Percentiles rank a stretch among this genome's conserved stretches.
These are phyloP conservation scores for Colletotrichum eremochloae DNA, from an alignment of 2,329 filamentous ascomycete species.

Conservation along the genomic window DNA sequence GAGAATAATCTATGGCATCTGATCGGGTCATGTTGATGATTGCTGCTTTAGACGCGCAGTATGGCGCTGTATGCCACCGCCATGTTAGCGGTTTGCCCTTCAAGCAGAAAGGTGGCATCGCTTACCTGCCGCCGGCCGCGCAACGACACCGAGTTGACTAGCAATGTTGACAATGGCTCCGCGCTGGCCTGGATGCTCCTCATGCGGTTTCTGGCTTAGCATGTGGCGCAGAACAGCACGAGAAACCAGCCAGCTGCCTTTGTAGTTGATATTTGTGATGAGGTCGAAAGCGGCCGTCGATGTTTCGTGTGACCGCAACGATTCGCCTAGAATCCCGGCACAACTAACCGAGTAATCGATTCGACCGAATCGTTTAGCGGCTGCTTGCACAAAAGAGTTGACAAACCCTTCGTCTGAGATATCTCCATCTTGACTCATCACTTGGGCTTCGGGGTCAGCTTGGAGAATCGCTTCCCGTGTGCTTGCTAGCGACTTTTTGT, in stretches of 20 bases:
- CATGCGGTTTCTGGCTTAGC: constrained; percentile 58
- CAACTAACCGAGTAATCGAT: constrained; percentile 70
- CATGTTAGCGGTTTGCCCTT: not conserved
- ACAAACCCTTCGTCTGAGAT: constrained; percentile 62
- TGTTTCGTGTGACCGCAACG: constrained; percentile 61
- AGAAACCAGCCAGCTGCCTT: constrained; percentile 62
- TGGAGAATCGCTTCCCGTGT: constrained; percentile 51
- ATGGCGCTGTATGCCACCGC: constrained; percentile 57
- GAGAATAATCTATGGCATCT: constrained; percentile 69
- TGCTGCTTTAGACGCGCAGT: constrained; percentile 70
- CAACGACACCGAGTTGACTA: constrained; percentile 65
- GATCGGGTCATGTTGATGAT: constrained; percentile 69
- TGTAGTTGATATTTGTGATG: constrained; percentile 68
- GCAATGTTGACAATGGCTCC: constrained; percentile 66
- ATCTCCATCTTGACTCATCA: constrained; percentile 58
- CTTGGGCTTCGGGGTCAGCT: constrained; percentile 51
- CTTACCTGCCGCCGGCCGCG: constrained; percentile 59
- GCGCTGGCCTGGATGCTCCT: constrained; percentile 56
- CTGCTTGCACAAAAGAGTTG: constrained; percentile 51
- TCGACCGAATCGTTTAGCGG: constrained; percentile 55
- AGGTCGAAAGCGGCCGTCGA: constrained; percentile 62
- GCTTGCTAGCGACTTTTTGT: constrained; percentile 54
- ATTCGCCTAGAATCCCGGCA: constrained; percentile 63
- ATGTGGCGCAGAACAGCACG: constrained; percentile 60
- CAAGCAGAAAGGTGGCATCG: constrained; percentile 17